phyloP scores from a whole-genome alignment of 2,329 filamentous ascomycete genomes.

The Fusarium solani-melongenae region DNA sequence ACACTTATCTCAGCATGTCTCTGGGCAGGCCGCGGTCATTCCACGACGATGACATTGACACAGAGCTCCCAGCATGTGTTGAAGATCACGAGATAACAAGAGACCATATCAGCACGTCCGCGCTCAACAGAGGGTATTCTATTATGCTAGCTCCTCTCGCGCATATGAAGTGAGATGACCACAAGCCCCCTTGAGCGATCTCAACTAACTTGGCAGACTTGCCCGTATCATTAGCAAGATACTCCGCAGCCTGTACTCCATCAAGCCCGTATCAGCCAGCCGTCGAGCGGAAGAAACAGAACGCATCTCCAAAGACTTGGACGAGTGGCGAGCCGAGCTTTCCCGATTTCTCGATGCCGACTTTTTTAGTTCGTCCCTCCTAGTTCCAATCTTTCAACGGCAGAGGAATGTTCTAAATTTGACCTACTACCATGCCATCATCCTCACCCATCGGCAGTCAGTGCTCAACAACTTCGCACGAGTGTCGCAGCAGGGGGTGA shows the following conservation, averaged over 20 bases:
- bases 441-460: slow-evolving; percentile 53
- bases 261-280: slow-evolving; percentile 46
- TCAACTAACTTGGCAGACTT: slow-evolving; percentile 34
- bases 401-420: slow-evolving; percentile 56
- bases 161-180: slow-evolving; percentile 47
- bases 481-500: slow-evolving; percentile 15
- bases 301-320: slow-evolving; percentile 45
- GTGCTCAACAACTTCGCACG: slow-evolving; percentile 50
- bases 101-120: slow-evolving; percentile 27
- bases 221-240: slow-evolving; percentile 51
- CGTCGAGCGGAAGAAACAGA: slow-evolving; percentile 42
- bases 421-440: slow-evolving; percentile 56
- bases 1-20: slow-evolving; percentile 39
- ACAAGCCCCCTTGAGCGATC: fast-evolving
- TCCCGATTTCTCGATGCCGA: slow-evolving; percentile 53
- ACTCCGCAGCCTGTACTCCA: slow-evolving; percentile 49
- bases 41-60: slow-evolving; percentile 42
- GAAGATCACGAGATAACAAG: slow-evolving; percentile 34
- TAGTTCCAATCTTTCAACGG: slow-evolving; percentile 54
- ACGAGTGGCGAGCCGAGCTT: slow-evolving; percentile 49
- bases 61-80: slow-evolving; percentile 37
- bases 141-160: slow-evolving; percentile 51
- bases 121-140: slow-evolving; percentile 22
- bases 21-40: slow-evolving; percentile 39
- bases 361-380: slow-evolving; percentile 46